A percentile compares a stretch with the other conserved stretches of the same genome.
Evolutionary conservation across 352 stramenopile species (phyloP).

Genomic region (Phytophthora europaea): DNA sequence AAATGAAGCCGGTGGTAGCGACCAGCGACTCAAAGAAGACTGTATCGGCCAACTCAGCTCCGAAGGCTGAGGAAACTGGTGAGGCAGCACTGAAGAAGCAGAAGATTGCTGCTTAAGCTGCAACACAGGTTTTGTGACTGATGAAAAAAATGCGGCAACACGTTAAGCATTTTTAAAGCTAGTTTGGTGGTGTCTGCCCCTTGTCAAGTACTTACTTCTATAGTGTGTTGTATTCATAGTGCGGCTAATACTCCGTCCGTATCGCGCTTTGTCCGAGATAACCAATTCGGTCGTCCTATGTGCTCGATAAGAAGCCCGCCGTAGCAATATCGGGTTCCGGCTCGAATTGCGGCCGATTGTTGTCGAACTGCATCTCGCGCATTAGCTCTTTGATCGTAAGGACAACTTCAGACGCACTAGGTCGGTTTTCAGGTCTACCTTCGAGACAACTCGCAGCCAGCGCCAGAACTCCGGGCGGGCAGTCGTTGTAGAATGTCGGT

Average conservation of each 20-base stretch:
- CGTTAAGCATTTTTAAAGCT: conserved; percentile 5
- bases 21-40: conserved; percentile 29
- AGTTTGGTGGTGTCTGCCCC: background rate
- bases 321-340: conserved; percentile 40
- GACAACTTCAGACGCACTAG: conserved; percentile 52
- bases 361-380: conserved; percentile 31
- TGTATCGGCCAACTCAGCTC: conserved; percentile 3
- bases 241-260: conserved; percentile 22
- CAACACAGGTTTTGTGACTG: background rate
- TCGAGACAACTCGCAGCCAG: conserved; percentile 57
- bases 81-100: conserved; percentile 52
- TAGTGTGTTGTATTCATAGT: conserved; percentile 30
- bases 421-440: conserved; percentile 51
- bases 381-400: conserved; percentile 50
- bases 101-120: conserved; percentile 36
- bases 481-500: conserved; percentile 65
- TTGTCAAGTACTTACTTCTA: conserved; percentile 16
- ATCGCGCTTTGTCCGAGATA: conserved; percentile 14
- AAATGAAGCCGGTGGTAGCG: conserved; percentile 37
- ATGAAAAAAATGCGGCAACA: conserved; percentile 9
- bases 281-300: conserved; percentile 5
- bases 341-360: conserved; percentile 17
- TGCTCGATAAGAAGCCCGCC: conserved; percentile 38
- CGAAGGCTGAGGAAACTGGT: conserved; percentile 29
- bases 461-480: conserved; percentile 48